These are phyloP conservation scores for Coccomyxa subellipsoidea DNA, from an alignment of 163 green algal genomes.

Conservation along the genomic window DNA sequence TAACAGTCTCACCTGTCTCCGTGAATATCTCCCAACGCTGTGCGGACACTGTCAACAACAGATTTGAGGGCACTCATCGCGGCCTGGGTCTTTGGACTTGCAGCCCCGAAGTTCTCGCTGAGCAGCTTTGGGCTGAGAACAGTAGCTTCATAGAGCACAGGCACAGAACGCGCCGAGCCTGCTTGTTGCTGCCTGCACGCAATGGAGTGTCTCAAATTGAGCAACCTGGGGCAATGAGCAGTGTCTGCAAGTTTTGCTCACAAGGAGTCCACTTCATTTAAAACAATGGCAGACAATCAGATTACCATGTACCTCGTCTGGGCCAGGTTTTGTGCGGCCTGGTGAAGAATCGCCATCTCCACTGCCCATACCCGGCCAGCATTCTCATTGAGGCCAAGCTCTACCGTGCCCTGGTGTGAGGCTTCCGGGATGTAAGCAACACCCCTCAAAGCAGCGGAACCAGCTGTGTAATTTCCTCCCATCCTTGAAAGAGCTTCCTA, in stretches of 20 bases:
- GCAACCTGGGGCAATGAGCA: no score
- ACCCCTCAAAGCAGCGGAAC: background rate
- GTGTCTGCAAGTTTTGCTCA: no score
- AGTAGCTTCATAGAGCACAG: background rate
- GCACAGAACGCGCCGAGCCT: background rate
- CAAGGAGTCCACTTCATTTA: no score
- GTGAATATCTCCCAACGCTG: background rate
- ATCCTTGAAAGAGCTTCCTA: background rate
- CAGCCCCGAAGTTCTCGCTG: background rate
- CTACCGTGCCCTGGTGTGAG: background rate
- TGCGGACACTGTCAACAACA: background rate
- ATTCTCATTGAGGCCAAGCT: background rate
- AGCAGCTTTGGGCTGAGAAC: background rate
- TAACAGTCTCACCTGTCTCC: background rate
- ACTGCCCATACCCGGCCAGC: background rate
- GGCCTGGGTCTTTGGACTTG: background rate
- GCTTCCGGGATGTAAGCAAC: background rate
- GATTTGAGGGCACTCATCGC: background rate
- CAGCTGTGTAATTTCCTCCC: background rate
- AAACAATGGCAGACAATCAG: no score
- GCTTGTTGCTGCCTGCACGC: background rate
- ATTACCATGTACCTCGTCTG: background rate
- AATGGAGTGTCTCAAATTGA: no score
- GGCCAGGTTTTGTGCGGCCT: background rate
- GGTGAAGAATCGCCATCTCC: background rate